Evolutionary conservation across 108 stramenopile genomes (phyloP).

Genomic region (Asterionellopsis glacialis): DNA sequence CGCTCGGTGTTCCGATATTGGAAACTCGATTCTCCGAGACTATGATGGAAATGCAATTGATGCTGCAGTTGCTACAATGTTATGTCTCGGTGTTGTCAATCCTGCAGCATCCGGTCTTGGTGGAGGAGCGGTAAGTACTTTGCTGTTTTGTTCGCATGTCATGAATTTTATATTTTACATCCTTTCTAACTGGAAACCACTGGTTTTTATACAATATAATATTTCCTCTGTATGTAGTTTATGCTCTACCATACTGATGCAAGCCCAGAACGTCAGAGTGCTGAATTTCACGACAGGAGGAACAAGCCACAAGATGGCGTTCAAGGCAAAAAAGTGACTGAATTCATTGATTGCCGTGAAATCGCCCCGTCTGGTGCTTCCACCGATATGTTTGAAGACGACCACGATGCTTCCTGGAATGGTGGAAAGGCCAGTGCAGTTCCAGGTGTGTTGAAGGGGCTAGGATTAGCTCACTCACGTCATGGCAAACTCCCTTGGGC

Average conservation of each 20-base stretch:
- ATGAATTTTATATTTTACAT: too few species aligned
- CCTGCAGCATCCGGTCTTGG: slow-evolving; percentile 50
- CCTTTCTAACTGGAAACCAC: neutral
- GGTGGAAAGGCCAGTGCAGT: slow-evolving; percentile 44
- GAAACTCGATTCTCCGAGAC: slow-evolving; percentile 12
- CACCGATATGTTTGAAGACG: slow-evolving; percentile 27
- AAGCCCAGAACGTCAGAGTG: too few species aligned
- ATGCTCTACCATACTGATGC: neutral
- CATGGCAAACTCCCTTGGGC: slow-evolving; percentile 33
- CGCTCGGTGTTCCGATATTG: slow-evolving; percentile 19
- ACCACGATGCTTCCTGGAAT: slow-evolving; percentile 15
- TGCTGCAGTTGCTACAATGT: slow-evolving; percentile 38
- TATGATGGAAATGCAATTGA: slow-evolving; percentile 35
- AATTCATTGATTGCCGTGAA: slow-evolving; percentile 52
- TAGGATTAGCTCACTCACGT: slow-evolving; percentile 27
- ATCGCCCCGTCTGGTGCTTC: slow-evolving; percentile 33
- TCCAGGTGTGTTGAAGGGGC: slow-evolving; percentile 39
- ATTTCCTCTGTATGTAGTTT: slow-evolving; percentile 12
- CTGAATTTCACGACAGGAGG: neutral
- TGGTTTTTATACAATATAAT: neutral
- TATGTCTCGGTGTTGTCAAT: slow-evolving; percentile 48
- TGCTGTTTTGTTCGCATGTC: too few species aligned
- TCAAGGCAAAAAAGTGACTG: slow-evolving; percentile 10
- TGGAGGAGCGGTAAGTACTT: slow-evolving; percentile 40
- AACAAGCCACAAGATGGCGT: neutral